Evolutionary conservation across 192 early-diverging fungal genomes (phyloP).

Genomic region (Linderina pennispora): DNA sequence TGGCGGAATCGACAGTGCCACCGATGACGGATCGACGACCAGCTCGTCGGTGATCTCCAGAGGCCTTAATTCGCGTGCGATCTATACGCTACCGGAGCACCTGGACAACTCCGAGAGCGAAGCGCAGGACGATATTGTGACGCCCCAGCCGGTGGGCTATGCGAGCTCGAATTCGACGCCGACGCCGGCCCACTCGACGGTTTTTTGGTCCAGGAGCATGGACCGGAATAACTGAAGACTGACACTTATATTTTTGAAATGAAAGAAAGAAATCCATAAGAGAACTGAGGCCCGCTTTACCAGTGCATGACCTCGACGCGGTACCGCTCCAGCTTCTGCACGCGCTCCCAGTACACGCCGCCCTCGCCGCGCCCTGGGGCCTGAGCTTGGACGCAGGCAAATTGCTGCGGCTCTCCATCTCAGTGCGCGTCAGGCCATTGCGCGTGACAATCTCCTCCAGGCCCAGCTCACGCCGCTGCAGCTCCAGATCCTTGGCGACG

Average conservation of each 20-base stretch:
- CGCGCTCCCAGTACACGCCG: slow-evolving; percentile 43
- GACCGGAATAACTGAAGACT: too few relatives aligned
- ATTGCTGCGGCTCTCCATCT: slow-evolving; percentile 23
- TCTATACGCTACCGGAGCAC: slow-evolving; percentile 29
- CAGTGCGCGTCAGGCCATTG: slow-evolving; percentile 40
- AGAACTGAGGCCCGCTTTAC: too few relatives aligned
- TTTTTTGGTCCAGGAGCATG: too few relatives aligned
- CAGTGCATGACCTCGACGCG: slow-evolving; percentile 47
- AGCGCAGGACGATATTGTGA: background rate
- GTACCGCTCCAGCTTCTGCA: slow-evolving; percentile 46
- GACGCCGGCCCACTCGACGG: too few relatives aligned
- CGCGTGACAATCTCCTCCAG: slow-evolving; percentile 43
- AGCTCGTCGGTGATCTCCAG: slow-evolving; percentile 23
- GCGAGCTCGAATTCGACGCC: too few relatives aligned
- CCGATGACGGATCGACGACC: slow-evolving; percentile 43
- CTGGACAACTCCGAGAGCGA: slow-evolving; percentile 36
- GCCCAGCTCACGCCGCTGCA: slow-evolving; percentile 37
- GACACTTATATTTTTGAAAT: too few relatives aligned
- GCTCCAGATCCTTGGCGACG: slow-evolving; percentile 21
- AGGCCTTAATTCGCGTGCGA: slow-evolving; percentile 19
- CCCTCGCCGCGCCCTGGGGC: too few relatives aligned
- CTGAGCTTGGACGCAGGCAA: too few relatives aligned
- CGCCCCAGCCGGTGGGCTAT: too few relatives aligned
- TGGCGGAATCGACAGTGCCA: slow-evolving; percentile 32
- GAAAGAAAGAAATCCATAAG: too few relatives aligned